A percentile compares a stretch with the other conserved stretches of the same genome.
phyloP scores from a whole-genome alignment of 1,284 basidiomycete species.

The Waitea zeae region DNA sequence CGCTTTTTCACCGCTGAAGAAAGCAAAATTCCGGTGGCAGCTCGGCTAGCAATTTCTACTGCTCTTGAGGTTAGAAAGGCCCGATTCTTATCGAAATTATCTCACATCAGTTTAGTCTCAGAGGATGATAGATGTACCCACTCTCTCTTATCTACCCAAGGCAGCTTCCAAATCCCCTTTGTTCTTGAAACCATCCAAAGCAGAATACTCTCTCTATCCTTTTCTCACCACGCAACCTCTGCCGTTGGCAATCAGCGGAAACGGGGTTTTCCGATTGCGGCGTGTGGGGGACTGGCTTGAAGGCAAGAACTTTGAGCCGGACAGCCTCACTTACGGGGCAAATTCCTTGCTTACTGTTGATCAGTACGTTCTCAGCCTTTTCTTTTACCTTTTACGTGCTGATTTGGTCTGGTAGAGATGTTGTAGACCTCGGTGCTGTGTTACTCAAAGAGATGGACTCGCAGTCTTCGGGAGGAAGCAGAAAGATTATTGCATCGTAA shows the following conservation, averaged over 20 bases:
- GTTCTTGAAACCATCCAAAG: slow-evolving; percentile 11
- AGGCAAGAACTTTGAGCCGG: slow-evolving; percentile 16
- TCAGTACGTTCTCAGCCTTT: background rate
- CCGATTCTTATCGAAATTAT: background rate
- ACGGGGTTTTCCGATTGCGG: slow-evolving; percentile 36
- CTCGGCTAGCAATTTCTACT: slow-evolving; percentile 25
- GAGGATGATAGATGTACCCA: slow-evolving; percentile 20
- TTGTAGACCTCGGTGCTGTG: background rate
- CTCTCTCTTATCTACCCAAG: too few species aligned
- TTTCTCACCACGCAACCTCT: slow-evolving; percentile 31
- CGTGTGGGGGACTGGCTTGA: slow-evolving; percentile 42
- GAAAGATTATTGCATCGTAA: slow-evolving; percentile 28
- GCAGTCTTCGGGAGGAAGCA: background rate
- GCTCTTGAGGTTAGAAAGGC: slow-evolving; percentile 2
- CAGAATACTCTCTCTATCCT: slow-evolving; percentile 42
- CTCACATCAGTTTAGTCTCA: slow-evolving; percentile 12
- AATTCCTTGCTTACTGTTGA: slow-evolving; percentile 8
- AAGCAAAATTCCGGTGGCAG: slow-evolving; percentile 30
- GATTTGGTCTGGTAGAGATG: background rate
- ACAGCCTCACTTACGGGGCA: slow-evolving; percentile 17
- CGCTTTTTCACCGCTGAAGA: slow-evolving; percentile 26
- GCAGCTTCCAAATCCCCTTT: slow-evolving; percentile 11
- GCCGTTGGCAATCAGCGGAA: slow-evolving; percentile 26
- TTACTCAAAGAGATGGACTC: background rate
- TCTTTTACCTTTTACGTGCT: background rate